Percentiles rank a stretch among this genome's conserved stretches.
Evolutionary conservation across 768 basidiomycete species (phyloP).

Genomic region (Pisolithus sp.): DNA sequence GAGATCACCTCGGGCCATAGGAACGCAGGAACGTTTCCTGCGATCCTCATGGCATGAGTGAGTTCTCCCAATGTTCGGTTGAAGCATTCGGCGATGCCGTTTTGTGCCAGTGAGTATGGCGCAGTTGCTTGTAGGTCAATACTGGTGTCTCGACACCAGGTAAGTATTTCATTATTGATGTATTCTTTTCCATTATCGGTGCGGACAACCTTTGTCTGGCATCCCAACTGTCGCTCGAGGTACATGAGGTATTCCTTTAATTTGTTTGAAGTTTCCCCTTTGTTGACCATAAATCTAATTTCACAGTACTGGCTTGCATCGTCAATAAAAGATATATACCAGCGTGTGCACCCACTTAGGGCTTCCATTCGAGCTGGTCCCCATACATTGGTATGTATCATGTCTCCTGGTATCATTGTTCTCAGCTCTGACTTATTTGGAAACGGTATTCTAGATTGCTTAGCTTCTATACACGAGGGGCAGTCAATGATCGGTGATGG

Average conservation of each 20-base stretch:
- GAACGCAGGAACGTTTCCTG: constrained; percentile 13
- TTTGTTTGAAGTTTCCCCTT: constrained; percentile 13
- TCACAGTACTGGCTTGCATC: constrained; percentile 1
- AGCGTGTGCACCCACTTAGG: constrained; percentile 12
- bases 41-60: constrained; percentile 26
- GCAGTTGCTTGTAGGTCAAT: constrained; percentile 27
- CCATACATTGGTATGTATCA: constrained; percentile 20
- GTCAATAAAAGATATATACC: constrained; percentile 20
- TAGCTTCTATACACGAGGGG: constrained; percentile 1
- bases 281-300: constrained; percentile 16
- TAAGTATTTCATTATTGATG: no score
- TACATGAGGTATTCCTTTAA: no score
- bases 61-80: constrained; percentile 10
- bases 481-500: background rate
- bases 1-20: constrained; percentile 29
- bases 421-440: background rate
- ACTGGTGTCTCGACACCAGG: constrained; percentile 8
- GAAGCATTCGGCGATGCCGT: constrained; percentile 28
- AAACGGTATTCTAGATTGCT: background rate
- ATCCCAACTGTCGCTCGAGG: constrained; percentile 15
- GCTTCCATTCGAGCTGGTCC: constrained; percentile 15
- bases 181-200: no score
- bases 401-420: background rate
- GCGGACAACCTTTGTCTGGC: no score
- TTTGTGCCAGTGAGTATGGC: constrained; percentile 34